Evolutionary conservation across 2,329 filamentous ascomycete genomes (phyloP).

Genomic region (Aspergillus fumigatiaffinis): DNA sequence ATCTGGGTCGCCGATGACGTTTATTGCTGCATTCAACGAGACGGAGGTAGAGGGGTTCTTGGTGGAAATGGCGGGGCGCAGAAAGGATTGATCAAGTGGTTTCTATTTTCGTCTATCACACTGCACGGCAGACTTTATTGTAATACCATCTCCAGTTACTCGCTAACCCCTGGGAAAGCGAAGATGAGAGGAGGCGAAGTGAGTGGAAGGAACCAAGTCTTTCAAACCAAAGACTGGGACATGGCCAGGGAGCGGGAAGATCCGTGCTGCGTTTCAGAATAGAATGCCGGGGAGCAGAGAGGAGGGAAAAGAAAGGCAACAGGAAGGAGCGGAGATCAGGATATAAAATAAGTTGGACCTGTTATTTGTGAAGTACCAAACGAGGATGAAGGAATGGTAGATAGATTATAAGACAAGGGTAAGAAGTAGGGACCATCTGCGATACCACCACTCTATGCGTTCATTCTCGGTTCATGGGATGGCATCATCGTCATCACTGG

Average conservation of each 20-base stretch:
- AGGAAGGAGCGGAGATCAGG: conserved; percentile 5
- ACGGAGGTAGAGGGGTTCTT: background rate
- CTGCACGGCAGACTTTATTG: background rate
- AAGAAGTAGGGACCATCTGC: background rate
- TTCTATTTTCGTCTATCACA: background rate
- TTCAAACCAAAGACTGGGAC: conserved; percentile 8
- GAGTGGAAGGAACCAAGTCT: background rate
- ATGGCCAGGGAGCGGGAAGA: conserved; percentile 22
- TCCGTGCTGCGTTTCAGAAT: conserved; percentile 34
- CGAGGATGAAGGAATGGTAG: background rate
- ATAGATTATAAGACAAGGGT: background rate
- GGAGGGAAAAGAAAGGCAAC: conserved; percentile 5
- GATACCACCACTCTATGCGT: background rate
- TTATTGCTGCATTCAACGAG: background rate
- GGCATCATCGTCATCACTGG: background rate
- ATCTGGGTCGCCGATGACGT: conserved; percentile 2
- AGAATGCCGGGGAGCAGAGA: conserved; percentile 4
- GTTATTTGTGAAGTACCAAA: background rate
- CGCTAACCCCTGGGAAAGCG: background rate
- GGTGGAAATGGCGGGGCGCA: conserved; percentile 6
- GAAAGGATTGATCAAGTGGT: background rate
- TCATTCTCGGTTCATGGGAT: background rate
- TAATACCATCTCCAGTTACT: background rate
- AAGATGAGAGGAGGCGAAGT: background rate
- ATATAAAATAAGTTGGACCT: background rate